A percentile compares a stretch with the other conserved stretches of the same genome.
Conservation (phyloP, 768 basidiomycete species). For the Serendipita vermifera region DNA sequence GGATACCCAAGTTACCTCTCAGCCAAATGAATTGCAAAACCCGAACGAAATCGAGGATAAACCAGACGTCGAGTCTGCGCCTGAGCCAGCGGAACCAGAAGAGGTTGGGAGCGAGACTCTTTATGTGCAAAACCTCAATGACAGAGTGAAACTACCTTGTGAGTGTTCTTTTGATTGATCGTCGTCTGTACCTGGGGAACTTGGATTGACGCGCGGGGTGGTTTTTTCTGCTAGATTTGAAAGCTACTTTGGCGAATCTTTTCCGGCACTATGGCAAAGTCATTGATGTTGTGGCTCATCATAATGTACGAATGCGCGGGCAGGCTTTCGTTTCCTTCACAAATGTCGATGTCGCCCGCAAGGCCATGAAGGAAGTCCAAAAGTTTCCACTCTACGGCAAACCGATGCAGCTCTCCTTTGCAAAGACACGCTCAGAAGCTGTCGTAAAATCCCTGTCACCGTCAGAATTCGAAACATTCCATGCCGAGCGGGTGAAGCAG, state of each 20-base stretch:
- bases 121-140: conserved; percentile 93
- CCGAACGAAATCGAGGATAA: too few relatives aligned
- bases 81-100: conserved; percentile 13
- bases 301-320: conserved; percentile 92
- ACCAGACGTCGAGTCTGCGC: too few relatives aligned
- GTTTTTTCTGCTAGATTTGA: conserved; percentile 48
- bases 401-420: conserved; percentile 97
- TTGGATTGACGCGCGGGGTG: background rate
- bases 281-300: conserved; percentile 88
- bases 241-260: conserved; percentile 70
- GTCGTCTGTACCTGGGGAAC: background rate
- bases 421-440: conserved; percentile 75
- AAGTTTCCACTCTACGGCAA: conserved; percentile 93
- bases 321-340: conserved; percentile 95
- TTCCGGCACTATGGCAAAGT: conserved; percentile 93
- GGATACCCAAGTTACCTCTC: too few relatives aligned
- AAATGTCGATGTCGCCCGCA: conserved; percentile 65
- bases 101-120: conserved; percentile 59
- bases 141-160: conserved; percentile 62
- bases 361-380: conserved; percentile 84
- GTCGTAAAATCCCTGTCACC: conserved; percentile 67
- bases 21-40: too few relatives aligned
- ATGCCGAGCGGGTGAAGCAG: conserved; percentile 55
- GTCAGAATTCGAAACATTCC: conserved; percentile 59
- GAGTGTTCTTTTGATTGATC: background rate